A percentile compares a stretch with the other conserved stretches of the same genome.
Conservation (phyloP, 225 moss, liverwort and hornwort species). For the Anthoceros angustus region DNA sequence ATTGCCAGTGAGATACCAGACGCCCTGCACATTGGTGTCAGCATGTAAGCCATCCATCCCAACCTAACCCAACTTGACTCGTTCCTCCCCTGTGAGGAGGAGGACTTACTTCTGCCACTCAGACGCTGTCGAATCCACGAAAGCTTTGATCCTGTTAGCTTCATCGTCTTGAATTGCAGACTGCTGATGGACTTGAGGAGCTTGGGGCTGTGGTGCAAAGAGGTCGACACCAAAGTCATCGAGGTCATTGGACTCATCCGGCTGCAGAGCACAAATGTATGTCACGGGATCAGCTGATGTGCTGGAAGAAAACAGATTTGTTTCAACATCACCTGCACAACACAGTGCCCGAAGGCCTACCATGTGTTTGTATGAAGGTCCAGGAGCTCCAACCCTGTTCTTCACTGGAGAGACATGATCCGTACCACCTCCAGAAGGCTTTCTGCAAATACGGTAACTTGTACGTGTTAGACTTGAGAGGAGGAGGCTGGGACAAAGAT, state of each 20-base stretch:
- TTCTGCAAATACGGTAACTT: not conserved
- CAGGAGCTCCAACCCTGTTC: not conserved
- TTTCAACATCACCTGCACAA: not conserved
- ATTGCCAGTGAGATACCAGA: not conserved
- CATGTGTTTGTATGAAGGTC: not conserved
- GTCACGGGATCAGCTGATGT: not conserved
- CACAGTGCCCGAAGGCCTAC: not conserved
- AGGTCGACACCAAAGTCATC: constrained; percentile 93
- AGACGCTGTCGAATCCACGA: constrained; percentile 73
- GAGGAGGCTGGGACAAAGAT: not conserved
- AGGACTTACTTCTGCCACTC: constrained; percentile 79
- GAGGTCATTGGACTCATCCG: constrained; percentile 47
- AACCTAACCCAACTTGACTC: not conserved
- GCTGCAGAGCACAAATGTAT: constrained; percentile 27
- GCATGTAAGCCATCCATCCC: not conserved
- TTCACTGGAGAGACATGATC: not conserved
- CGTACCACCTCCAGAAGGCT: not conserved
- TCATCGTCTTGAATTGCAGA: constrained; percentile 53
- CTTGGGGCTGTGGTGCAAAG: constrained; percentile 77
- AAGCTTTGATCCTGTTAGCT: constrained; percentile 70
- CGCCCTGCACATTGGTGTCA: not conserved
- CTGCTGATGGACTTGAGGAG: constrained; percentile 18
- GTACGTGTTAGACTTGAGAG: not conserved
- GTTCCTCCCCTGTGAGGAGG: not conserved
- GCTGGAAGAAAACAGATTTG: not conserved